Evolutionary conservation across 768 basidiomycete species (phyloP), one percentile per base, ranked within the genome.

Genomic region (Mycena galopus): DNA sequence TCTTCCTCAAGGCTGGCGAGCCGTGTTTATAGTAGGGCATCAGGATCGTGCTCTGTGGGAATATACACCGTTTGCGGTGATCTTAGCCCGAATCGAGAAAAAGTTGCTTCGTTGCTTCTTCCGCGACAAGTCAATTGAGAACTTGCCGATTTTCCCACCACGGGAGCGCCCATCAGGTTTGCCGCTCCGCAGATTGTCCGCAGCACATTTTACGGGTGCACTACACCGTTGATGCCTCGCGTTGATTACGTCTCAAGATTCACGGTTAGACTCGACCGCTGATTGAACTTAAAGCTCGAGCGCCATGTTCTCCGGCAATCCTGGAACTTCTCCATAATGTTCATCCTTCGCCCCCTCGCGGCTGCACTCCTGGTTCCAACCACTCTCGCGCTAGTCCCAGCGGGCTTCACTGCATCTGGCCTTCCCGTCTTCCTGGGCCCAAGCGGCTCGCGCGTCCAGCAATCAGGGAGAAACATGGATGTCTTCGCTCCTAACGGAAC

Each of bases 401-500:
- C n/a, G n/a, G n/a, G 67, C 67, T 33, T 63, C 39, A 19, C 68
- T 53, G 14, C 61, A 10, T 51, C 47, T 57, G 61, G 59, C 39
- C 47, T 19, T 14, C 68, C 68, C 33, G 29, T 69, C 68, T 63
- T 39, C 61, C 25, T 69, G 21, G 60, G 60, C 17, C 61, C 61
- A 25, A 69, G 68, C 53, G 68, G 68, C 17, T 69, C 61, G 60
- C 61, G 59, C 61, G 68, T 63, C n/a, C 23, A 56, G 55, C n/a
- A n/a, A 63, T 35, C 35, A 50, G 61, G 61, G n/a, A n/a, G n/a
- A n/a, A n/a, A n/a, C n/a, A n/a, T n/a, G n/a, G n/a, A n/a, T n/a
- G n/a, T n/a, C n/a, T 69, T 69, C 37, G 68, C 68, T n/a, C 68
- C 60, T 53, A 69, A 69, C 17, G 68, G 68, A 29, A 57, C 55